Percentiles rank a stretch among this genome's conserved stretches.
These are phyloP conservation scores for Talaromyces thailandensis DNA, from an alignment of 495 filamentous ascomycete species.

Conservation along the genomic window DNA sequence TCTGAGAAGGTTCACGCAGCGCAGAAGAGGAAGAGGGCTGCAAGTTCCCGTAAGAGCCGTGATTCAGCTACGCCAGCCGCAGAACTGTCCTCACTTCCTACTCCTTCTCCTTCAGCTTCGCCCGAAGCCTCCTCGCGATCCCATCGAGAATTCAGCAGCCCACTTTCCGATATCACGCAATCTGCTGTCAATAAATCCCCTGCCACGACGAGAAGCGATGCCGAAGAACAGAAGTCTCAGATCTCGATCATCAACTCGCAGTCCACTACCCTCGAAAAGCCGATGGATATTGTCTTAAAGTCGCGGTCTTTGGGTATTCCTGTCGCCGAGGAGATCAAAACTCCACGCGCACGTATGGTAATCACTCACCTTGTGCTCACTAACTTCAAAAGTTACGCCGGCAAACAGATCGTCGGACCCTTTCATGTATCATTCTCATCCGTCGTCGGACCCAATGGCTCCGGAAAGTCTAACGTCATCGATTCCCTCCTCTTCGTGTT, in stretches of 20 bases:
- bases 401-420: slow-evolving; percentile 87
- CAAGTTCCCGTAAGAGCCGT: slow-evolving; percentile 45
- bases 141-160: slow-evolving; percentile 43
- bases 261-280: slow-evolving; percentile 70
- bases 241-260: slow-evolving; percentile 63
- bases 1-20: slow-evolving; percentile 50
- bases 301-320: slow-evolving; percentile 63
- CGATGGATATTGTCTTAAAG: slow-evolving; percentile 91
- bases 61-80: slow-evolving; percentile 34
- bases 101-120: slow-evolving; percentile 45
- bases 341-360: slow-evolving; percentile 74
- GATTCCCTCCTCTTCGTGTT: slow-evolving; percentile 97
- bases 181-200: slow-evolving; percentile 55
- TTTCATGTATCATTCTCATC: slow-evolving; percentile 99
- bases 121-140: slow-evolving; percentile 37
- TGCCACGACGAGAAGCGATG: slow-evolving; percentile 20
- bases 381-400: slow-evolving; percentile 99
- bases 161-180: slow-evolving; percentile 71
- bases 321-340: slow-evolving; percentile 55
- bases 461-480: slow-evolving; percentile 98
- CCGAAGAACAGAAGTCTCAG: slow-evolving; percentile 31
- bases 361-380: slow-evolving; percentile 82
- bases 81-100: slow-evolving; percentile 44
- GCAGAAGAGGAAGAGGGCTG: slow-evolving; percentile 62
- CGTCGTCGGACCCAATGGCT: slow-evolving; percentile 95